These are phyloP conservation scores for Spathaspora arborariae DNA, from an alignment of 805 yeast genomes.

Conservation along the genomic window DNA sequence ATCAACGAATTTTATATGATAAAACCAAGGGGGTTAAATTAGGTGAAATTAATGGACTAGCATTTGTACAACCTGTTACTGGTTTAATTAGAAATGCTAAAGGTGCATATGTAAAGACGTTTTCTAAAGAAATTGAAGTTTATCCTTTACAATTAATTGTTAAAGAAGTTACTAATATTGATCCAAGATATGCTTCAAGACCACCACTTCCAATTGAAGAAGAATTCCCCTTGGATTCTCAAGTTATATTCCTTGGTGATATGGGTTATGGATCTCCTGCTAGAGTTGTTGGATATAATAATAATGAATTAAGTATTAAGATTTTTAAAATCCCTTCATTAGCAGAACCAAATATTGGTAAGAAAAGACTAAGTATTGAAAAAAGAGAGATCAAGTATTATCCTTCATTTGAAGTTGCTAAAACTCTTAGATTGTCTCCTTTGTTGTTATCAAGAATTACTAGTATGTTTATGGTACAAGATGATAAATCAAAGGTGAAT, in stretches of 20 bases:
- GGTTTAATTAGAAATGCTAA: slow-evolving; percentile 65
- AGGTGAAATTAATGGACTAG: slow-evolving; percentile 53
- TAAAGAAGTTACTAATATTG: slow-evolving; percentile 67
- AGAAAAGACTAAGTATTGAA: slow-evolving; percentile 56
- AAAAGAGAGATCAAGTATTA: slow-evolving; percentile 51
- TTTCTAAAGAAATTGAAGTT: slow-evolving; percentile 44
- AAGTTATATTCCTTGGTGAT: slow-evolving; percentile 77
- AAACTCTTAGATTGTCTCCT: slow-evolving; percentile 52
- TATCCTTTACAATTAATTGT: slow-evolving; percentile 83
- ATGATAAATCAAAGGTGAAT: slow-evolving; percentile 49
- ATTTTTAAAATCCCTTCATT: slow-evolving; percentile 33
- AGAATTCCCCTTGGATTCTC: slow-evolving; percentile 73
- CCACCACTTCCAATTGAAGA: slow-evolving; percentile 74
- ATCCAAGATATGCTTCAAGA: slow-evolving; percentile 66
- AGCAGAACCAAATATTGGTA: slow-evolving; percentile 66
- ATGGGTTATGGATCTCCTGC: slow-evolving; percentile 86
- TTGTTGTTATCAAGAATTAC: slow-evolving; percentile 74
- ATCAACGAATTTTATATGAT: slow-evolving; percentile 40
- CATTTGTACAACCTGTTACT: slow-evolving; percentile 68
- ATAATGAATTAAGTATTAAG: slow-evolving; percentile 48
- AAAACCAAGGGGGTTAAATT: slow-evolving; percentile 60
- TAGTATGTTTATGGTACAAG: slow-evolving; percentile 62
- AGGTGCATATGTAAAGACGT: slow-evolving; percentile 82
- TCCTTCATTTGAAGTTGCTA: slow-evolving; percentile 64
- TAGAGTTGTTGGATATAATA: slow-evolving; percentile 56